Evolutionary conservation across 768 basidiomycete genomes (phyloP), one percentile per base, ranked within the genome.

Genomic region (Ramaria sp.): DNA sequence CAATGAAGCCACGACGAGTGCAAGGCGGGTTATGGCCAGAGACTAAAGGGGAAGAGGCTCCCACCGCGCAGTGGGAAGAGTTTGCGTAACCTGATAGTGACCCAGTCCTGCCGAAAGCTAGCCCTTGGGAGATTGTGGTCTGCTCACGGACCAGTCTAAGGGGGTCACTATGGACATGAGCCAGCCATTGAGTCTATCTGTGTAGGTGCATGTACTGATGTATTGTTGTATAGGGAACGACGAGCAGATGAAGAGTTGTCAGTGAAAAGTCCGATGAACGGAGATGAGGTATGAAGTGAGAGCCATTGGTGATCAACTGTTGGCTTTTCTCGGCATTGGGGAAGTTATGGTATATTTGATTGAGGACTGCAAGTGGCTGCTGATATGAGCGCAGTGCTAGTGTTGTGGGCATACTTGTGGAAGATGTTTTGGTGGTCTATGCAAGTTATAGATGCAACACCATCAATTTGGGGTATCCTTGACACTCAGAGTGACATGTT

Each of bases 81-180:
- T 75, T 81, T 16, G 65, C 69, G 67, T 3, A 74, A 67, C 0
- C 85, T 83, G 28, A 64, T 73, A 0, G 67, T 70, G 1, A 76
- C 73, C 87, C 88, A 91, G 59, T 90, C 90, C 42, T 74, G 70
- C 73, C 81, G 94, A 94, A 6, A 84, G 86, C 68, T 93, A 75
- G 0, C 74, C 82, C 65, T 94, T 91, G 1, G 90, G 78, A 56
- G 84, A 86, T 18, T 78, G 20, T 0, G 66, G 55, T 0, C 85
- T 83, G 56, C 76, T 55, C 1, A 58, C 10, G 0, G 70, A 69
- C 61, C 73, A 82, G 1, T 70, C 64, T 52, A 83, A 64, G 0
- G 91, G 90, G 62, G 93, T 72, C 3, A 86, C 86, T 16, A 91
- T 87, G 5, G 86, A 85, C 5, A 69, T 71, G 24, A 90, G 67